A percentile compares a stretch with the other conserved stretches of the same genome.
Evolutionary conservation across 208 protist species (phyloP).

Genomic region (Porcisia hertigi): DNA sequence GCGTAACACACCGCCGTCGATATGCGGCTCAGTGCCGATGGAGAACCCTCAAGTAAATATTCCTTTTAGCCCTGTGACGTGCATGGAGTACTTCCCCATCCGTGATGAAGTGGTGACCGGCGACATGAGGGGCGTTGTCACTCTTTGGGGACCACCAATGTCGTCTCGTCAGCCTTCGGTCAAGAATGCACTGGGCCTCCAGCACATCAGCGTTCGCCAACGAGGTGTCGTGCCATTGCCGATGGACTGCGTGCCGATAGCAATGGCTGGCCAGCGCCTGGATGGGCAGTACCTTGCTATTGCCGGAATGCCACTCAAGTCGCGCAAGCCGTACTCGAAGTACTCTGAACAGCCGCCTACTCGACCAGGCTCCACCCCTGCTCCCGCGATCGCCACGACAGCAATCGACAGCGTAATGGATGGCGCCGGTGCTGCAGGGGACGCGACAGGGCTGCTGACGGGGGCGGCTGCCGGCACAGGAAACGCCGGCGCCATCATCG

Average conservation of each 20-base stretch:
- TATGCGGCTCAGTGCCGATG: slow-evolving; percentile 18
- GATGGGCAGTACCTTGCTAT: slow-evolving; percentile 68
- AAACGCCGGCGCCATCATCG: slow-evolving; percentile 33
- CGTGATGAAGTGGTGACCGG: slow-evolving; percentile 79
- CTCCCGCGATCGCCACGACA: not conserved
- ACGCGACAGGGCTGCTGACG: not conserved
- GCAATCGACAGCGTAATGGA: slow-evolving; percentile 7
- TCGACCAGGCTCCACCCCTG: not conserved
- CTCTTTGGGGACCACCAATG: slow-evolving; percentile 66
- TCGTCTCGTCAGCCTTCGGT: slow-evolving; percentile 25
- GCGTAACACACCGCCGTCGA: slow-evolving; percentile 15
- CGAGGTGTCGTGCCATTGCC: slow-evolving; percentile 39
- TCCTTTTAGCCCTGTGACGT: slow-evolving; percentile 40
- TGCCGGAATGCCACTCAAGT: slow-evolving; percentile 50
- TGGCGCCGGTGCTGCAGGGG: not conserved
- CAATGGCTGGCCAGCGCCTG: slow-evolving; percentile 48
- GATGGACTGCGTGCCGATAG: slow-evolving; percentile 56
- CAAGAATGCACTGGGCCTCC: slow-evolving; percentile 18
- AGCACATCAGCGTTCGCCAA: slow-evolving; percentile 4
- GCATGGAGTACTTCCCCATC: slow-evolving; percentile 63
- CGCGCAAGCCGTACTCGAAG: slow-evolving; percentile 22
- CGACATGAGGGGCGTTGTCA: slow-evolving; percentile 63
- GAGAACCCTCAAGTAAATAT: not conserved
- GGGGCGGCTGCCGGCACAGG: not conserved
- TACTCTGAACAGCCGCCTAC: slow-evolving; percentile 6